Evolutionary conservation across 2,329 filamentous ascomycete species (phyloP).

Genomic region (Claviceps pazoutovae): DNA sequence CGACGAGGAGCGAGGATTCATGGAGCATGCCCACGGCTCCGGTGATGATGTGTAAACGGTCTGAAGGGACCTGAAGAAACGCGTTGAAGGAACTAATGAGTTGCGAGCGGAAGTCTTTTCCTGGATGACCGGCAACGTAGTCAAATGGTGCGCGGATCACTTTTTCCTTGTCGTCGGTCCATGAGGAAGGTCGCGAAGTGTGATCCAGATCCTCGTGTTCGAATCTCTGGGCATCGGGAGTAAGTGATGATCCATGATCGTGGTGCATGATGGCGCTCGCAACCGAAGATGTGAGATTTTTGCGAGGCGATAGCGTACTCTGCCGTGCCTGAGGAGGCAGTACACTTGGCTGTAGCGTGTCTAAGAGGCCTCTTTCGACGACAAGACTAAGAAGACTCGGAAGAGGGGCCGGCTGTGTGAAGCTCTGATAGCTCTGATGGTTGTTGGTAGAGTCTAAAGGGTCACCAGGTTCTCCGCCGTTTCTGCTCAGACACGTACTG

Average conservation of each 20-base stretch:
- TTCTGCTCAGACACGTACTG: conserved; percentile 22
- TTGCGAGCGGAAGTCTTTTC: conserved; percentile 72
- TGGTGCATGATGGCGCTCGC: conserved; percentile 16
- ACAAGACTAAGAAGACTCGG: conserved; percentile 33
- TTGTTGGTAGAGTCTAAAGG: not conserved
- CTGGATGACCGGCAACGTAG: conserved; percentile 65
- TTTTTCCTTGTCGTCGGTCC: conserved; percentile 63
- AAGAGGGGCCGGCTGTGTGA: conserved; percentile 6
- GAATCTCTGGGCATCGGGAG: conserved; percentile 37
- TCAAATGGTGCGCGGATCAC: conserved; percentile 67
- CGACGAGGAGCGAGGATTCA: conserved; percentile 68
- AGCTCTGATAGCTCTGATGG: conserved; percentile 4
- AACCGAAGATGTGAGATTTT: conserved; percentile 1
- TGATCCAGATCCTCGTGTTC: conserved; percentile 42
- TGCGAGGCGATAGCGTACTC: not conserved
- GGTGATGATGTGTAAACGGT: conserved; percentile 60
- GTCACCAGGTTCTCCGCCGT: conserved; percentile 1
- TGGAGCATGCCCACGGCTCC: conserved; percentile 75
- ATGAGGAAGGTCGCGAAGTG: conserved; percentile 32
- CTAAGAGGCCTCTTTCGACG: conserved; percentile 48
- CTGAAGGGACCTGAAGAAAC: conserved; percentile 60
- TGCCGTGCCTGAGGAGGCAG: not conserved
- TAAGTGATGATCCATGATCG: conserved; percentile 20
- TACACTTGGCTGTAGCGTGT: conserved; percentile 21
- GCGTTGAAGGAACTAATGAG: conserved; percentile 70